These are phyloP conservation scores for Amylocarpus encephaloides DNA, from an alignment of 2,329 filamentous ascomycete genomes.

Conservation along the genomic window DNA sequence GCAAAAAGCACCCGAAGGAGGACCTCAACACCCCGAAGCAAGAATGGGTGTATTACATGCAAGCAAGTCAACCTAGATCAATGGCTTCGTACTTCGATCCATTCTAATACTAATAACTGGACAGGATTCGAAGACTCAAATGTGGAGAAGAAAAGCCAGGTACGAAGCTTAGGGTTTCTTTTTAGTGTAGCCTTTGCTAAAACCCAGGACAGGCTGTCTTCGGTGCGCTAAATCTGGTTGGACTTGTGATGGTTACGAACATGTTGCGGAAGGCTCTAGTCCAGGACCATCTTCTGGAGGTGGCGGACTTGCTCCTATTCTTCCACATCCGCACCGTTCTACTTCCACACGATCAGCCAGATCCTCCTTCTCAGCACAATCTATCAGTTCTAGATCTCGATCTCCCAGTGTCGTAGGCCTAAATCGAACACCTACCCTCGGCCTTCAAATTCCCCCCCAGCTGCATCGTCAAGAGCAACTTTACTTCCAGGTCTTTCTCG, in stretches of 20 bases:
- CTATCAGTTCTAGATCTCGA: constrained; percentile 9
- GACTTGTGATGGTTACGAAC: constrained; percentile 27
- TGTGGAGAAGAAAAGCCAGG: constrained; percentile 26
- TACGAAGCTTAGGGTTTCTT: not conserved
- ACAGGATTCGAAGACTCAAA: constrained; percentile 28
- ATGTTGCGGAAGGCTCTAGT: constrained; percentile 1
- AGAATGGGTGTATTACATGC: constrained; percentile 58
- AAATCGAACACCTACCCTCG: constrained; percentile 1
- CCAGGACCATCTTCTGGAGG: not conserved
- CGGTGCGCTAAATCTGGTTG: constrained; percentile 25
- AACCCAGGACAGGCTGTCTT: constrained; percentile 10
- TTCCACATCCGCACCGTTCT: constrained; percentile 9
- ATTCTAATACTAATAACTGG: constrained; percentile 5
- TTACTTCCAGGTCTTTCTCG: constrained; percentile 24
- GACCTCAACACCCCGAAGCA: constrained; percentile 20
- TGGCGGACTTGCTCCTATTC: constrained; percentile 3
- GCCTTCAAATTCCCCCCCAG: not conserved
- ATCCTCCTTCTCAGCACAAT: not conserved
- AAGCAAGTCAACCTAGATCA: constrained; percentile 44
- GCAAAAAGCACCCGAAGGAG: constrained; percentile 9
- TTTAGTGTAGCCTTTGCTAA: not conserved
- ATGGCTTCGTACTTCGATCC: constrained; percentile 3
- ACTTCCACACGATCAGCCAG: constrained; percentile 1
- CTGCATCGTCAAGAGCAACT: constrained; percentile 17
- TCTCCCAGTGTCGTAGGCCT: constrained; percentile 5